A percentile compares a stretch with the other conserved stretches of the same genome.
Evolutionary conservation across 129 eudicot genomes (phyloP).

Genomic region (Lactuca saligna): DNA sequence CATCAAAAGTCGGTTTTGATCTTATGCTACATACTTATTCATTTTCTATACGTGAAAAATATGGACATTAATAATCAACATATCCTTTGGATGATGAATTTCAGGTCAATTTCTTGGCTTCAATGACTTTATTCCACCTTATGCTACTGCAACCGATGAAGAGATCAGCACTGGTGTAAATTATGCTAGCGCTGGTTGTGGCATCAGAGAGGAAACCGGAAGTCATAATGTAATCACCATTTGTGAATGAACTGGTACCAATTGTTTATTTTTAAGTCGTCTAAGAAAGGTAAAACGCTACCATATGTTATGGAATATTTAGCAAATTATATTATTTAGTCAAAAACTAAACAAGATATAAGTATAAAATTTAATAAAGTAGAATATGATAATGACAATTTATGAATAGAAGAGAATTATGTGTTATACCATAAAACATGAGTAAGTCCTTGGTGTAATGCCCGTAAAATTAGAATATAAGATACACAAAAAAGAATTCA

Average conservation of each 20-base stretch:
- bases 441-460: no score
- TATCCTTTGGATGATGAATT: slow-evolving; percentile 7
- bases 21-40: not conserved
- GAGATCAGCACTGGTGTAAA: slow-evolving; percentile 26
- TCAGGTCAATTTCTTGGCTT: slow-evolving; percentile 29
- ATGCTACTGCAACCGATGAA: slow-evolving; percentile 5
- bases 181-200: slow-evolving; percentile 36
- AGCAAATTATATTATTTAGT: no score
- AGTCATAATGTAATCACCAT: slow-evolving; percentile 25
- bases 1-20: no score
- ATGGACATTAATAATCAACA: not conserved
- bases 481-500: no score
- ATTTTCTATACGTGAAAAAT: not conserved
- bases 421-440: no score
- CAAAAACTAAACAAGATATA: no score
- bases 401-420: no score
- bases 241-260: not conserved
- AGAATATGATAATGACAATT: no score
- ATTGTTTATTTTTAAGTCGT: not conserved
- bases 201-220: slow-evolving; percentile 34
- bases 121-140: slow-evolving; percentile 25
- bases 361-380: no score
- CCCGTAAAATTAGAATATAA: no score
- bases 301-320: not conserved
- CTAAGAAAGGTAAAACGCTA: not conserved